phyloP scores from a whole-genome alignment of 352 stramenopile species.

The Globisporangium middletonii region DNA sequence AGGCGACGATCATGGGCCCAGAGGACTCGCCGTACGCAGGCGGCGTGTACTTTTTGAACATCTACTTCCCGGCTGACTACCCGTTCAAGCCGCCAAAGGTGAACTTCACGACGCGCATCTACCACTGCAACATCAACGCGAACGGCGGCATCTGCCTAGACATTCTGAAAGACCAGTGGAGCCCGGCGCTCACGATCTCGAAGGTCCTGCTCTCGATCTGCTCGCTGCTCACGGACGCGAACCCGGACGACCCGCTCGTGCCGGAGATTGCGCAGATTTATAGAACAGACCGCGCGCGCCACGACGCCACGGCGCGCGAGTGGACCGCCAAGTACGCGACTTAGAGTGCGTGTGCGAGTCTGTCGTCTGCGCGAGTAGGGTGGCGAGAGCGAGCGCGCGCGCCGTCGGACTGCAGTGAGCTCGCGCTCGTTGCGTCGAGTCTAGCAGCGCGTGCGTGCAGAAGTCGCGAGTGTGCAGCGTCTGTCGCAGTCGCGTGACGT shows the following conservation, averaged over 20 bases:
- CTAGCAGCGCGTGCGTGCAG: too few species aligned
- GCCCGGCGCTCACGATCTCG: slow-evolving; percentile 97
- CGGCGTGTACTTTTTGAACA: slow-evolving; percentile 98
- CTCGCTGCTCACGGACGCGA: slow-evolving; percentile 98
- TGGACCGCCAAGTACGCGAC: slow-evolving; percentile 99
- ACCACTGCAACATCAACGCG: slow-evolving; percentile 99
- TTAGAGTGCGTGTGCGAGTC: slow-evolving; percentile 52
- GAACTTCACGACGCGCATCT: slow-evolving; percentile 99
- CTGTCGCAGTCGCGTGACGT: too few species aligned
- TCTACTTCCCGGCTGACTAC: slow-evolving; percentile 99
- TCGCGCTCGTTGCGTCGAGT: too few species aligned
- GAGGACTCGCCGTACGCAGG: slow-evolving; percentile 97
- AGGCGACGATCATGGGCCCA: slow-evolving; percentile 97
- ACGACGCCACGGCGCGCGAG: slow-evolving; percentile 95
- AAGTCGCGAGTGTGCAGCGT: too few species aligned
- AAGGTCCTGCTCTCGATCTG: slow-evolving; percentile 99
- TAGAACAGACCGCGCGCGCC: slow-evolving; percentile 89
- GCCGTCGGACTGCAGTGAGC: too few species aligned
- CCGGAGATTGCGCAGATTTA: slow-evolving; percentile 92
- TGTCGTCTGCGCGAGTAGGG: not conserved
- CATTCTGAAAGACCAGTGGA: slow-evolving; percentile 99
- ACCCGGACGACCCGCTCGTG: slow-evolving; percentile 98
- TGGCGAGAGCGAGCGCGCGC: not conserved
- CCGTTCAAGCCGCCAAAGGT: slow-evolving; percentile 99
- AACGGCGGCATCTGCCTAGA: slow-evolving; percentile 99